Conservation (phyloP, 2,329 filamentous ascomycete genomes). For the Fusarium falciforme region DNA sequence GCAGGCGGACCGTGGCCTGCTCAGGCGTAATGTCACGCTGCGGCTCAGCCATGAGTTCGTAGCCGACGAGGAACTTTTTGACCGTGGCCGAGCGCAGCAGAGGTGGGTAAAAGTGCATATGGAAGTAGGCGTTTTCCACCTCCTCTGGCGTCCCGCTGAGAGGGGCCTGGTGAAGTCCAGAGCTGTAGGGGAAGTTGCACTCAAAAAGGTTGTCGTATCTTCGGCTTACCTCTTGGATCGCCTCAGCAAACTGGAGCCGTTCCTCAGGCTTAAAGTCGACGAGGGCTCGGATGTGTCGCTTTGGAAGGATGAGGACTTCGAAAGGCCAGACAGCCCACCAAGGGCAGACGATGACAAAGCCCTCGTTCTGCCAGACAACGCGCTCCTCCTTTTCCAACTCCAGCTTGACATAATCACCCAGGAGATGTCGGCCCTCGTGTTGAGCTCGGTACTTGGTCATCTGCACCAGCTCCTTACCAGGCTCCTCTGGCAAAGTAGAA, state of each 20-base stretch:
- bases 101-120: conserved; percentile 98
- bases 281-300: conserved; percentile 84
- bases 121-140: conserved; percentile 88
- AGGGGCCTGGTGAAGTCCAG: conserved; percentile 95
- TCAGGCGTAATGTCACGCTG: conserved; percentile 98
- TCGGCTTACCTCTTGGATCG: conserved; percentile 87
- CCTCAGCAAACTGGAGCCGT: conserved; percentile 79
- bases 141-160: conserved; percentile 85
- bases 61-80: conserved; percentile 95
- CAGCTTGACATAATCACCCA: conserved; percentile 87
- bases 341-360: conserved; percentile 88
- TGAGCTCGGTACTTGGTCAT: conserved; percentile 81
- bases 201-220: conserved; percentile 98
- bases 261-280: conserved; percentile 83
- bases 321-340: conserved; percentile 99
- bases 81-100: conserved; percentile 92
- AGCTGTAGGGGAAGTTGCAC: conserved; percentile 96
- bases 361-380: conserved; percentile 86
- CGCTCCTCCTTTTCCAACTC: conserved; percentile 86
- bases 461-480: conserved; percentile 80
- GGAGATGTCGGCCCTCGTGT: conserved; percentile 78
- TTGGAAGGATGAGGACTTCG: conserved; percentile 89
- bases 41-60: conserved; percentile 97
- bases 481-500: conserved; percentile 90
- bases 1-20: conserved; percentile 84